Conservation (phyloP, 768 basidiomycete species). For the Cystofilobasidium macerans region DNA sequence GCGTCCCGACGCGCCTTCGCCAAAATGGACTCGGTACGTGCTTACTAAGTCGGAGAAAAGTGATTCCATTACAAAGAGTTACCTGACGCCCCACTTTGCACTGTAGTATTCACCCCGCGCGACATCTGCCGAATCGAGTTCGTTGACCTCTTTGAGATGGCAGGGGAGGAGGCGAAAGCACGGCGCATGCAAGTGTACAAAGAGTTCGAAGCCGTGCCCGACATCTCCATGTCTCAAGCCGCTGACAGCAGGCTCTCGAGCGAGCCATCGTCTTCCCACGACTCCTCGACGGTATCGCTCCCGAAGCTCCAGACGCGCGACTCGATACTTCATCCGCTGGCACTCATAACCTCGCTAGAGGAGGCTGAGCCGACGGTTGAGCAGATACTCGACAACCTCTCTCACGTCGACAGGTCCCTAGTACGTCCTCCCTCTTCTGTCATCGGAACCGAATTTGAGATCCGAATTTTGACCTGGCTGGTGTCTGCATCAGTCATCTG, state of each 20-base stretch:
- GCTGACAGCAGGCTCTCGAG: not conserved
- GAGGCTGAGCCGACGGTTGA: not conserved
- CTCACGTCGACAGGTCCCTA: slow-evolving; percentile 9
- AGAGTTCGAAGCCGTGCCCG: not conserved
- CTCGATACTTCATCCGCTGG: slow-evolving; percentile 16
- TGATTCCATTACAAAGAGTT: too few relatives aligned
- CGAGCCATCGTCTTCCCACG: not conserved
- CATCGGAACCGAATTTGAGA: too few relatives aligned
- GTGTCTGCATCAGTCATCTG: slow-evolving; percentile 2
- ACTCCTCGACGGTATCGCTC: not conserved
- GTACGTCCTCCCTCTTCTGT: not conserved
- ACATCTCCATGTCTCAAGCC: not conserved
- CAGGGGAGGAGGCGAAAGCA: not conserved
- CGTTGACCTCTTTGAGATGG: slow-evolving; percentile 8
- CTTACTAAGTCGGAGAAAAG: not conserved
- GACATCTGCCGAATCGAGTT: slow-evolving; percentile 15
- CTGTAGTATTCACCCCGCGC: slow-evolving; percentile 11
- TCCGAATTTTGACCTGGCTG: not conserved
- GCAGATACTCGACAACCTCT: slow-evolving; percentile 14
- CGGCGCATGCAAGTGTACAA: not conserved
- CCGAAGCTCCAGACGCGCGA: not conserved
- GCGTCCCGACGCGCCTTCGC: slow-evolving; percentile 4
- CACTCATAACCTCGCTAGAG: not conserved
- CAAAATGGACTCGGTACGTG: not conserved
- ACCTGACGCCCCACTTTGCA: not conserved